A percentile compares a stretch with the other conserved stretches of the same genome.
Conservation (phyloP, 2,329 filamentous ascomycete genomes). For the Beauveria pseudobassiana region DNA sequence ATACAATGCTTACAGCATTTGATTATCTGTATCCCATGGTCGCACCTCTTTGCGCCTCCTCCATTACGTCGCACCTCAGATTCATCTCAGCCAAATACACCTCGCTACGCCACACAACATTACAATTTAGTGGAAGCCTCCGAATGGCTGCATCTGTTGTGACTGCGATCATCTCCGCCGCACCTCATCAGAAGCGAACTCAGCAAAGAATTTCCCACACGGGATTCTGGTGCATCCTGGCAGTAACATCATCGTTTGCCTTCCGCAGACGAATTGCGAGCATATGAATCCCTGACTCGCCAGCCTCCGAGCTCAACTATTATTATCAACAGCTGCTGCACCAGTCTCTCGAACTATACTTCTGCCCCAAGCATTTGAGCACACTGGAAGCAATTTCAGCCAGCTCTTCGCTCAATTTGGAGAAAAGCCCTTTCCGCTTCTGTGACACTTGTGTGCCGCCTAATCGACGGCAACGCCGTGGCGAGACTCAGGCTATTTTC, state of each 20-base stretch:
- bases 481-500: not conserved
- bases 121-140: not conserved
- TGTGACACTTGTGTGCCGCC: not conserved
- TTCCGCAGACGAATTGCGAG: not conserved
- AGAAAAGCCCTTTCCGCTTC: not conserved
- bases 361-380: not conserved
- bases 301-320: not conserved
- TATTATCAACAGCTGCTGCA: not conserved
- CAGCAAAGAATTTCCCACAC: not conserved
- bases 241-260: not conserved
- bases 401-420: not conserved
- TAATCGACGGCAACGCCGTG: not conserved
- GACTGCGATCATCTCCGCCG: slow-evolving; percentile 1
- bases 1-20: not conserved
- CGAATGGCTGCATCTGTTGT: slow-evolving; percentile 6
- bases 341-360: not conserved
- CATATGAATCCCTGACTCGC: not conserved
- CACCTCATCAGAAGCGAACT: not conserved
- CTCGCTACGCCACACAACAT: not conserved
- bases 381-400: not conserved
- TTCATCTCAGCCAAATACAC: slow-evolving; percentile 1
- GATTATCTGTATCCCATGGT: too few relatives aligned
- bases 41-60: not conserved
- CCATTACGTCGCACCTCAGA: not conserved
- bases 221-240: not conserved